Conservation (phyloP, 306 rosid genomes). For the Arachis stenosperma region DNA sequence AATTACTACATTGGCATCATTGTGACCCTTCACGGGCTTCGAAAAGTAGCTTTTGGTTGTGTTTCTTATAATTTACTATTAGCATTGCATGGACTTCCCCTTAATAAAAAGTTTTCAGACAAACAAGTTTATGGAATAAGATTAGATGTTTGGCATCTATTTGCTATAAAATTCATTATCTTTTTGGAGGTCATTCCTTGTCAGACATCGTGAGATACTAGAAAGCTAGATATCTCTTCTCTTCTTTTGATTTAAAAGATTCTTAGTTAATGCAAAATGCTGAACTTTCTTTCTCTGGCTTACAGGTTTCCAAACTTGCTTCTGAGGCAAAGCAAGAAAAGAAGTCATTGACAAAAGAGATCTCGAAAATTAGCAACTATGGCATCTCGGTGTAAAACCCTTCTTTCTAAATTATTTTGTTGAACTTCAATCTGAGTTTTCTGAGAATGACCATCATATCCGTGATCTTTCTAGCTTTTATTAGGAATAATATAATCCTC, state of each 20-base stretch:
- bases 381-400: constrained; percentile 81
- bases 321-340: constrained; percentile 78
- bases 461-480: constrained; percentile 5
- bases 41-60: too few relatives aligned
- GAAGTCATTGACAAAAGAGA: constrained; percentile 64
- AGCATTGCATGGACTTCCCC: too few relatives aligned
- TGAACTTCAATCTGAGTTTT: constrained; percentile 30
- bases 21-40: too few relatives aligned
- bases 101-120: too few relatives aligned
- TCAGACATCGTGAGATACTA: too few relatives aligned
- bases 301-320: constrained; percentile 76
- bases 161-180: too few relatives aligned
- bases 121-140: too few relatives aligned
- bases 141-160: too few relatives aligned
- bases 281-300: constrained; percentile 39
- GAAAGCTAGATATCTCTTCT: too few relatives aligned
- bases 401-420: constrained; percentile 14
- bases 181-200: too few relatives aligned
- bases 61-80: too few relatives aligned
- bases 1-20: too few relatives aligned
- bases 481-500: constrained; percentile 19
- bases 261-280: constrained; percentile 20
- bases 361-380: constrained; percentile 78
- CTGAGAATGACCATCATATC: background rate
- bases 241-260: background rate